Percentiles rank a stretch among this genome's conserved stretches.
Conservation (phyloP, 78 protist species). For the Dictyostelium capitatum region DNA sequence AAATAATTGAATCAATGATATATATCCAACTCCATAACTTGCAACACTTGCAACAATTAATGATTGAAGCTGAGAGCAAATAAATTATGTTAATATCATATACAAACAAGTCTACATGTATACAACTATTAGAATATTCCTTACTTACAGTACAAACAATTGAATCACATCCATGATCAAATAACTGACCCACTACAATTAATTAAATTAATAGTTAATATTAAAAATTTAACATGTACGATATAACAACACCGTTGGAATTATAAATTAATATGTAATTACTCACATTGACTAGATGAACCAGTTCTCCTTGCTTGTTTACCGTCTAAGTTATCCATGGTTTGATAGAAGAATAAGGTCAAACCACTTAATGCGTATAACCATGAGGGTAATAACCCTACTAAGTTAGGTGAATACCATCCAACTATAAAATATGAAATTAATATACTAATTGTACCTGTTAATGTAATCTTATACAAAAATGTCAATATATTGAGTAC, state of each 20-base stretch:
- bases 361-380: conserved; percentile 58
- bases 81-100: no score
- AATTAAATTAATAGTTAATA: no score
- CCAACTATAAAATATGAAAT: conserved; percentile 49
- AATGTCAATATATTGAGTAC: neutral
- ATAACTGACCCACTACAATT: conserved; percentile 85
- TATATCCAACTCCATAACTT: conserved; percentile 43
- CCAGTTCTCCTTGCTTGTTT: conserved; percentile 86
- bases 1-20: conserved; percentile 48
- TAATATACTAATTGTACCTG: conserved; percentile 64
- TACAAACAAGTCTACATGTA: no score
- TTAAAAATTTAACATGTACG: no score
- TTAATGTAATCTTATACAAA: conserved; percentile 56
- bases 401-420: conserved; percentile 47
- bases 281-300: no score
- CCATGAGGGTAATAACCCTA: conserved; percentile 76
- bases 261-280: no score
- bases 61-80: conserved; percentile 46
- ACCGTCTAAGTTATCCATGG: conserved; percentile 84
- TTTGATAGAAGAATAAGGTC: conserved; percentile 82
- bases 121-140: no score
- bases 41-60: conserved; percentile 72
- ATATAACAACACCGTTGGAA: no score
- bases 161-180: conserved; percentile 87
- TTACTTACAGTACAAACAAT: conserved; percentile 68